These are phyloP conservation scores for Trametes cingulata DNA, from an alignment of 768 basidiomycete species.

Conservation along the genomic window DNA sequence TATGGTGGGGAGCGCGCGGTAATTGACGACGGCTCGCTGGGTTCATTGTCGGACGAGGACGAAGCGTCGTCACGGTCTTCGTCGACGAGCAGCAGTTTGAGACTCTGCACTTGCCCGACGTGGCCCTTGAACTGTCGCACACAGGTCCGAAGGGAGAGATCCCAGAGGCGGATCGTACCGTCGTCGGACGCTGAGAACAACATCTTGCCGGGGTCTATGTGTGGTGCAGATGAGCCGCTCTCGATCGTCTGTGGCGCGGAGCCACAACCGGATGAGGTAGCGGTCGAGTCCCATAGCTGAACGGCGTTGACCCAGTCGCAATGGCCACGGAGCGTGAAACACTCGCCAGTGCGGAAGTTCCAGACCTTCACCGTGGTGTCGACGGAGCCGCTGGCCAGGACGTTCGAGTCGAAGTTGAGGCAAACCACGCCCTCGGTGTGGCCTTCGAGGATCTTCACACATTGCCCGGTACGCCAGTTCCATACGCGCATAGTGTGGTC, in stretches of 20 bases:
- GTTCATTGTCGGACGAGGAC: constrained; percentile 26
- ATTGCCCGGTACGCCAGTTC: constrained; percentile 91
- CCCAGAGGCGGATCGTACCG: constrained; percentile 92
- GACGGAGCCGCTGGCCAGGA: constrained; percentile 90
- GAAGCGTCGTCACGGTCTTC: constrained; percentile 42
- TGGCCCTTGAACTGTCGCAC: constrained; percentile 86
- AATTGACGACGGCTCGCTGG: constrained; percentile 1
- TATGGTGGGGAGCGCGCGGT: background rate
- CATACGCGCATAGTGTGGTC: constrained; percentile 94
- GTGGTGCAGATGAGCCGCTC: constrained; percentile 30
- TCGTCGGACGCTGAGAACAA: constrained; percentile 97
- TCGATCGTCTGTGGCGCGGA: constrained; percentile 7
- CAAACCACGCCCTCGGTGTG: constrained; percentile 92
- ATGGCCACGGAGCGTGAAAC: constrained; percentile 92
- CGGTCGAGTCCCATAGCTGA: constrained; percentile 80
- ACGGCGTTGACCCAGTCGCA: constrained; percentile 97
- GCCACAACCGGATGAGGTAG: constrained; percentile 25
- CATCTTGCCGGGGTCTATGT: constrained; percentile 86
- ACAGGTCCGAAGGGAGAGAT: constrained; percentile 77
- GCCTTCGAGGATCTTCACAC: constrained; percentile 84
- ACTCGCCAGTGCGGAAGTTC: constrained; percentile 90
- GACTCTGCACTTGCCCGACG: constrained; percentile 91
- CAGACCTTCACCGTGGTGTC: constrained; percentile 95
- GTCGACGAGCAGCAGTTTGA: constrained; percentile 74
- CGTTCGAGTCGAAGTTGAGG: constrained; percentile 87